Percentiles rank a stretch among this genome's conserved stretches.
Evolutionary conservation across 2,329 filamentous ascomycete species (phyloP).

Genomic region (Hymenoscyphus albidus): DNA sequence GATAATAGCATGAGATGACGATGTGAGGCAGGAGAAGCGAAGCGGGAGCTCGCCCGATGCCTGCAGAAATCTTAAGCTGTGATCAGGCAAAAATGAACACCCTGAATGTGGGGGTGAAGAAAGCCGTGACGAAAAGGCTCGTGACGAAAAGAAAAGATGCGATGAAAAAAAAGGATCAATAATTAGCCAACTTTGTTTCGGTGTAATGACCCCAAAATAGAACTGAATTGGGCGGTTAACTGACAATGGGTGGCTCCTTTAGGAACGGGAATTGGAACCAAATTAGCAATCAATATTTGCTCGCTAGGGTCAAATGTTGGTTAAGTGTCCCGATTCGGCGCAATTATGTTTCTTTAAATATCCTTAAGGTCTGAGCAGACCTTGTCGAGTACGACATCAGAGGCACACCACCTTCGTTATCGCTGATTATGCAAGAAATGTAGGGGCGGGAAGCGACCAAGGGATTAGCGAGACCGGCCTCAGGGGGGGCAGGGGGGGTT

Average conservation of each 20-base stretch:
- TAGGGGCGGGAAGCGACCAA: neutral
- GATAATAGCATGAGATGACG: constrained; percentile 13
- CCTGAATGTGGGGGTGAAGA: constrained; percentile 5
- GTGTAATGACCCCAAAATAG: constrained; percentile 27
- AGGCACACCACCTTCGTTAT: constrained; percentile 11
- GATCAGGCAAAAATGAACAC: constrained; percentile 5
- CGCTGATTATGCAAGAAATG: constrained; percentile 24
- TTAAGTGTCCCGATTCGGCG: constrained; percentile 18
- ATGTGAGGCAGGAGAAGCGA: constrained; percentile 2
- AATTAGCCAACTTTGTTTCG: constrained; percentile 23
- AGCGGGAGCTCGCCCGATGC: constrained; percentile 4
- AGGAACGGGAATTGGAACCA: constrained; percentile 17
- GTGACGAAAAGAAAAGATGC: neutral
- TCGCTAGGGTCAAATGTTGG: constrained; percentile 5
- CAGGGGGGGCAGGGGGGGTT: constrained; percentile 6
- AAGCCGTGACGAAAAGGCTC: constrained; percentile 5
- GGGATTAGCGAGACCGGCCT: neutral
- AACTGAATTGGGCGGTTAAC: constrained; percentile 28
- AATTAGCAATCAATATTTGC: constrained; percentile 28
- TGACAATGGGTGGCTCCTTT: constrained; percentile 9
- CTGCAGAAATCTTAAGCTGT: constrained; percentile 9
- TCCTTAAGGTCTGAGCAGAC: constrained; percentile 6
- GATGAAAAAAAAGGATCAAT: constrained; percentile 11
- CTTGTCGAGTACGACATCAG: neutral
- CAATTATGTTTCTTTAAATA: constrained; percentile 33